Conservation (phyloP, 495 filamentous ascomycete species). For the Aspergillus campestris region DNA sequence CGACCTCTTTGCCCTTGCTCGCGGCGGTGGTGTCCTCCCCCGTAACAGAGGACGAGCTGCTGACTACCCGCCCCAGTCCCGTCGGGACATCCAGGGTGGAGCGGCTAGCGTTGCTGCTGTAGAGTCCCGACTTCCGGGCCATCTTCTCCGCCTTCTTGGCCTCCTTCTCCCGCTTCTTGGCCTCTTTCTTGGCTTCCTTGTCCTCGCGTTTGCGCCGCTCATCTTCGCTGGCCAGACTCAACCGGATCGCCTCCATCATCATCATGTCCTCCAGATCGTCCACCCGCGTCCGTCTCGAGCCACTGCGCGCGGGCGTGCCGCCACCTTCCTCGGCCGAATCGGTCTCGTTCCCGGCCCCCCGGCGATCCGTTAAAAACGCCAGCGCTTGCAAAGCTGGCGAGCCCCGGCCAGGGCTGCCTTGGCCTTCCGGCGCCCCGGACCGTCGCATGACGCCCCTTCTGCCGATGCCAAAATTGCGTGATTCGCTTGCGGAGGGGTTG, state of each 20-base stretch:
- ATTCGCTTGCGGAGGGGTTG: conserved; percentile 39
- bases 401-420: conserved; percentile 26
- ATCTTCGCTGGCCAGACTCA: conserved; percentile 85
- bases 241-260: conserved; percentile 91
- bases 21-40: conserved; percentile 23
- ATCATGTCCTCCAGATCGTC: conserved; percentile 96
- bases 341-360: conserved; percentile 25
- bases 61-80: conserved; percentile 21
- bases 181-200: conserved; percentile 70
- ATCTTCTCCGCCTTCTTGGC: conserved; percentile 68
- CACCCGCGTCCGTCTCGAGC: conserved; percentile 56
- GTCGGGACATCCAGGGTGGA: conserved; percentile 26
- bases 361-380: conserved; percentile 43
- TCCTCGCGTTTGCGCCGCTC: conserved; percentile 75
- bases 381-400: conserved; percentile 44
- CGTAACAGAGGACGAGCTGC: conserved; percentile 31
- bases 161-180: conserved; percentile 76
- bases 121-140: conserved; percentile 46
- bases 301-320: conserved; percentile 42
- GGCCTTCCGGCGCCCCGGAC: conserved; percentile 21
- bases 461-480: conserved; percentile 38
- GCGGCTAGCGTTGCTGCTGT: conserved; percentile 37
- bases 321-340: conserved; percentile 35
- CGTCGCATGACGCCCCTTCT: conserved; percentile 38
- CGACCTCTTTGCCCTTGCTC: conserved; percentile 78